Conservation (phyloP, 2,329 filamentous ascomycete species). For the Fusarium coffeatum region DNA sequence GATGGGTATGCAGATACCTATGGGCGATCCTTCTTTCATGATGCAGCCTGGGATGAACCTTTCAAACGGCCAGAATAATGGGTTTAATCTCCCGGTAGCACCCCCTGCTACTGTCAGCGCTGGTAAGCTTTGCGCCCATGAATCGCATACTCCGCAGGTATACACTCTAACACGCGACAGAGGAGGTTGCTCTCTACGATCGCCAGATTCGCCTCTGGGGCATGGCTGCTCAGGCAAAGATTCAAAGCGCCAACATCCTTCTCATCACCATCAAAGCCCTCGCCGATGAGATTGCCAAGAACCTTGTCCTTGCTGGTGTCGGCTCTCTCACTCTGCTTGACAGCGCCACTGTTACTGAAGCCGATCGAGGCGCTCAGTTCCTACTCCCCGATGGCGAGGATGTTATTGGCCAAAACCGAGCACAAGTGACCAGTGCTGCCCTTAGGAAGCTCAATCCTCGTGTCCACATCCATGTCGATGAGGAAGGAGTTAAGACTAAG, state of each 20-base stretch:
- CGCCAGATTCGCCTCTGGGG: slow-evolving; percentile 98
- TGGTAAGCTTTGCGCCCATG: slow-evolving; percentile 43
- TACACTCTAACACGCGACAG: slow-evolving; percentile 56
- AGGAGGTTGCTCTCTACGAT: slow-evolving; percentile 97
- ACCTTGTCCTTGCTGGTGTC: slow-evolving; percentile 93
- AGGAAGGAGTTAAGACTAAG: slow-evolving; percentile 74
- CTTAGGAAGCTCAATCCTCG: slow-evolving; percentile 90
- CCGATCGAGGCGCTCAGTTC: slow-evolving; percentile 86
- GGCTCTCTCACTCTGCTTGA: slow-evolving; percentile 91
- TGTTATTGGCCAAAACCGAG: slow-evolving; percentile 84
- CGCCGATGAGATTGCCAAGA: slow-evolving; percentile 96
- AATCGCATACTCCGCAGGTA: neutral
- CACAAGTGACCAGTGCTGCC: slow-evolving; percentile 80
- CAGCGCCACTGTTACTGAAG: slow-evolving; percentile 77
- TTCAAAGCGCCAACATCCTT: slow-evolving; percentile 89
- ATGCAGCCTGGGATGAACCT: slow-evolving; percentile 49
- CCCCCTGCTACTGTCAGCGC: slow-evolving; percentile 50
- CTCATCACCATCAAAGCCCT: slow-evolving; percentile 89
- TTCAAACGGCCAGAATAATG: slow-evolving; percentile 48
- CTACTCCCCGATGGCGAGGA: slow-evolving; percentile 75
- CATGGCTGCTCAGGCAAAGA: slow-evolving; percentile 91
- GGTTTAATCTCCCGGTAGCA: slow-evolving; percentile 34
- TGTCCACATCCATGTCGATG: slow-evolving; percentile 79
- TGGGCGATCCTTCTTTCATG: slow-evolving; percentile 45
- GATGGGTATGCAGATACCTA: slow-evolving; percentile 42